phyloP scores from a whole-genome alignment of 2,329 filamentous ascomycete species.

The Diaporthe destruens region DNA sequence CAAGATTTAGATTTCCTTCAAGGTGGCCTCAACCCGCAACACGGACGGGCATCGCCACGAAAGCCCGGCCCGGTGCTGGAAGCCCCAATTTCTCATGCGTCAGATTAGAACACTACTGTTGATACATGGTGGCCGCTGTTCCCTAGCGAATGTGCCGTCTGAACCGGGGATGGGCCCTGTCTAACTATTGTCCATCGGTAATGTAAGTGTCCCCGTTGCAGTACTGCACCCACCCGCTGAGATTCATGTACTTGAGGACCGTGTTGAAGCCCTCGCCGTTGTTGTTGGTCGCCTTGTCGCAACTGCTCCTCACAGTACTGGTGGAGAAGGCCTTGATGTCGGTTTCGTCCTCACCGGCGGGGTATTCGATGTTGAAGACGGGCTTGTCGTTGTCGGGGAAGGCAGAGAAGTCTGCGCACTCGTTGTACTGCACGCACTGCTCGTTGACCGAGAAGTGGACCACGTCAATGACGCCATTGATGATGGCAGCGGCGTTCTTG shows the following conservation, averaged over 20 bases:
- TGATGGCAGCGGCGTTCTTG: slow-evolving; percentile 76
- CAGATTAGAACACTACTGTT: slow-evolving; percentile 1
- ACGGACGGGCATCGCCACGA: neutral
- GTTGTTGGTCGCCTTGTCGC: slow-evolving; percentile 38
- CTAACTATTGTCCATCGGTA: slow-evolving; percentile 33
- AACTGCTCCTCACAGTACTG: slow-evolving; percentile 30
- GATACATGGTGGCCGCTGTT: neutral
- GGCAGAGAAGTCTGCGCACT: slow-evolving; percentile 62
- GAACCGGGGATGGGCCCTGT: neutral
- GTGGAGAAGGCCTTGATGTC: slow-evolving; percentile 31
- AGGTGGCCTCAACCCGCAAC: slow-evolving; percentile 3
- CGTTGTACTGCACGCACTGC: slow-evolving; percentile 66
- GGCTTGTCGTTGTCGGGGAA: slow-evolving; percentile 67
- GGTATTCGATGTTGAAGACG: slow-evolving; percentile 74
- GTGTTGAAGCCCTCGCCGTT: slow-evolving; percentile 68
- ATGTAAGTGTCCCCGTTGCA: slow-evolving; percentile 56
- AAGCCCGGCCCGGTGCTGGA: neutral
- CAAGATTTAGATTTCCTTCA: neutral
- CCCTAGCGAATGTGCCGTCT: neutral
- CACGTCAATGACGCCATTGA: slow-evolving; percentile 58
- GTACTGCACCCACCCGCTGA: slow-evolving; percentile 73
- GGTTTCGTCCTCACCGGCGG: slow-evolving; percentile 55
- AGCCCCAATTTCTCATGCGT: neutral
- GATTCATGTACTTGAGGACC: slow-evolving; percentile 73
- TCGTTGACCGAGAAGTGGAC: slow-evolving; percentile 77